Percentiles rank a stretch among this genome's conserved stretches.
These are phyloP conservation scores for Tolypocladium inflatum DNA, from an alignment of 2,329 filamentous ascomycete genomes.

Conservation along the genomic window DNA sequence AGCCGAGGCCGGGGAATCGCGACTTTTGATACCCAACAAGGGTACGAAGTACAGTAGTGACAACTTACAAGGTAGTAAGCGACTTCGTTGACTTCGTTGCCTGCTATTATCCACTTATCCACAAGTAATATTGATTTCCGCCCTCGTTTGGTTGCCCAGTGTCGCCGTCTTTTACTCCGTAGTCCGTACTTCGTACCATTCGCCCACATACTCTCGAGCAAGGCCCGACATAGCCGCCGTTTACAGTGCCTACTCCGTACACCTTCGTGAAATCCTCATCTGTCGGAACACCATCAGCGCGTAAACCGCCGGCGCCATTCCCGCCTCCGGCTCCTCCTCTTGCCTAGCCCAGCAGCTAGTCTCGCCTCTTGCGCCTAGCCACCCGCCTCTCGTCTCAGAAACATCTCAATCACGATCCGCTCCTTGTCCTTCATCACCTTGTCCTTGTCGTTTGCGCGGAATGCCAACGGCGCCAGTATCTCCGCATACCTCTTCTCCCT, in stretches of 20 bases:
- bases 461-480: slow-evolving; percentile 54
- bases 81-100: not conserved
- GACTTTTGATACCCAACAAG: not conserved
- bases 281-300: not conserved
- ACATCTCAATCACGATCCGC: slow-evolving; percentile 59
- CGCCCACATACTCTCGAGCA: not conserved
- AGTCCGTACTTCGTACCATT: not conserved
- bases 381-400: slow-evolving; percentile 31
- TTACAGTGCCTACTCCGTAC: not conserved
- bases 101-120: not conserved
- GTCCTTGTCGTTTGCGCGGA: slow-evolving; percentile 47
- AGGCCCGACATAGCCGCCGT: not conserved
- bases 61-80: not conserved
- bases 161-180: not conserved
- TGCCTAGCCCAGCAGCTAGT: not conserved
- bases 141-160: not conserved
- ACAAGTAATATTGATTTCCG: not conserved
- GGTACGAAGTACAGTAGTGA: not conserved
- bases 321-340: not conserved
- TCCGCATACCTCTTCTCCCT: slow-evolving; percentile 55
- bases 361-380: slow-evolving; percentile 16
- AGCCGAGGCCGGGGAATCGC: not conserved
- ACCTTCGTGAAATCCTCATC: not conserved
- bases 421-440: slow-evolving; percentile 54
- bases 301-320: not conserved